Percentiles rank a stretch among this genome's conserved stretches.
phyloP scores from a whole-genome alignment of 805 yeast genomes.

The baker's yeast (Saccharomyces cerevisiae) region DNA sequence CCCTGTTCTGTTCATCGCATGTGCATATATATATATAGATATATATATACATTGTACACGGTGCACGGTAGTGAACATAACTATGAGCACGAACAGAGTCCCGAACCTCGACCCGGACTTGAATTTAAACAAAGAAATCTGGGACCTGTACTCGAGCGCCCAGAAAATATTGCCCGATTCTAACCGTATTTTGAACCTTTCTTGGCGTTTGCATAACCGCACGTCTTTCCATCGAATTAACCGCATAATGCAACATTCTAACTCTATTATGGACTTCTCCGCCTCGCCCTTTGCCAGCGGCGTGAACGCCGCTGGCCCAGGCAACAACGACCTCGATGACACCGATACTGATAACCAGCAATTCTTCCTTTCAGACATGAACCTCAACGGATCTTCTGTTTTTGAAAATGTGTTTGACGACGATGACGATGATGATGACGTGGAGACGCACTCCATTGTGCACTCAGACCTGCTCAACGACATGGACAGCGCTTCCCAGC shows the following conservation, averaged over 20 bases:
- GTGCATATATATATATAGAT: background rate
- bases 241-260: background rate
- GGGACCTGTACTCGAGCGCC: slow-evolving; percentile 79
- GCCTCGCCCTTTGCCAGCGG: slow-evolving; percentile 1
- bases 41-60: background rate
- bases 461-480: background rate
- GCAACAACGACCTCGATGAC: slow-evolving; percentile 1
- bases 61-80: background rate
- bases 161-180: slow-evolving; percentile 66
- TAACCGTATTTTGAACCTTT: slow-evolving; percentile 70
- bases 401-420: background rate
- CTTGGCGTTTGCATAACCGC: slow-evolving; percentile 50
- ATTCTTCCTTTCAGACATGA: background rate
- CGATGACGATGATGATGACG: background rate
- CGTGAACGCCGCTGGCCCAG: slow-evolving; percentile 1
- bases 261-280: background rate
- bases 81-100: background rate
- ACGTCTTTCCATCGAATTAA: background rate
- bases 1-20: background rate
- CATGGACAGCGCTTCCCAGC: background rate
- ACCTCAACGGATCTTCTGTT: background rate
- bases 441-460: background rate
- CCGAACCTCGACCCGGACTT: background rate
- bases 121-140: slow-evolving; percentile 29
- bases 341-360: background rate